Base-by-base conservation (phyloP, 352 stramenopile genomes). In the Pythium guiyangense region DNA sequence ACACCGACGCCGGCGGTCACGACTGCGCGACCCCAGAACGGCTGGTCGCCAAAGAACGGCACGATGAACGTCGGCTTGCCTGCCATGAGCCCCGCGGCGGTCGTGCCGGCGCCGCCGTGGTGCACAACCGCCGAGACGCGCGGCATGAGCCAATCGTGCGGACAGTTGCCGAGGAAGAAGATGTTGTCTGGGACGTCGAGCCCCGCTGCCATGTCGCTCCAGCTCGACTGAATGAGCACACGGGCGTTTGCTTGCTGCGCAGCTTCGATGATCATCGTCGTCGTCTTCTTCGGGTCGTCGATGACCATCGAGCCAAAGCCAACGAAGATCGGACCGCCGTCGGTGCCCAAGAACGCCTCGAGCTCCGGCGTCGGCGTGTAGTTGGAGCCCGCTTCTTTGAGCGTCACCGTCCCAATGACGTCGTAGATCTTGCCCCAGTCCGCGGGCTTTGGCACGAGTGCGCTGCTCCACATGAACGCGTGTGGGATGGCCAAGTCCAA, bases 11-110 rank as follows among this genome's bases (percentile, higher is more conserved):
- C n/a, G n/a, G n/a, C n/a, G 0, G 78, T 78, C 35, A 88, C 57
- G 0, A 97, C 86, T 20, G 92, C 90, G 52, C 90, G 78, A 3
- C 90, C 91, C 94, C 94, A 98, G 64, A 98, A 98, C 31, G 79
- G 86, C 64, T 98, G 94, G 63, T 98, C 94, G 22, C 88, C 91
- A 64, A 98, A 98, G 56, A 98, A 98, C 6, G 94, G 94, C 54
- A 94, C 93, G 15, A 98, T 89, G 54, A 98, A 92, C 8, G 91
- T 98, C 1, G 94, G 93, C 49, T 98, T 93, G 0, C 90, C 91
- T 46, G 86, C 87, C 39, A 94, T 54, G 2, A 98, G 67, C 17
- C 91, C 94, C 0, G 90, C 89, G 18, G 92, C 91, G n/a, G 90
- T 97, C 35, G 94, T 98, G 20, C 92, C 92, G 52, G 94, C 93